Evolutionary conservation across 2,329 filamentous ascomycete genomes (phyloP), one percentile per base, ranked within the genome.

Genomic region (Colletotrichum limetticola): DNA sequence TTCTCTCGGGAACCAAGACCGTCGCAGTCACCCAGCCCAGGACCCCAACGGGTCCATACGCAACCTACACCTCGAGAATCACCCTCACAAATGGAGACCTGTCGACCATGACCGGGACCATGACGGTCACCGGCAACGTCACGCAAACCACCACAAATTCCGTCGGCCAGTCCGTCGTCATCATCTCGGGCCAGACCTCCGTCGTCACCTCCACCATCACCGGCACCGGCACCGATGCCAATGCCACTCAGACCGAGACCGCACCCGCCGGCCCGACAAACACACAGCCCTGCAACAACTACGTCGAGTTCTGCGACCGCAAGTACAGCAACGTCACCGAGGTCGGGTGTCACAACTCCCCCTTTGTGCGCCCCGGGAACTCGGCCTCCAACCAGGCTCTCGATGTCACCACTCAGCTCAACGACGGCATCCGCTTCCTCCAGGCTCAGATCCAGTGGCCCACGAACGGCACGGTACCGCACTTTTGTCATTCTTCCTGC

Each of bases 401-500:
- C 57, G 82, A 86, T 24, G 93, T 97, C 61, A 87, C 85, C 14
- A 85, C 88, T 42, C 95, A 97, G 83, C 86, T 97, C 74, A 89
- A 97, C 79, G 94, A 97, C 78, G 94, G 94, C 35, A 84, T 93
- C 49, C 90, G 91, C 28, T 88, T 92, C 75, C 80, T 92, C 37
- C 90, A 92, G 78, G 90, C 83, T 3, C 90, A 92, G 80, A 91
- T 92, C 66, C 90, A 91, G 73, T 91, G 85, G 81, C 86, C 88
- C 1, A 76, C 75, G 26, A 86, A 88, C 76, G 83, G 81, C 49
- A 85, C 84, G 1, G 83, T 80, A 30, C 89, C 89, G 58, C 93
- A 94, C 82, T 94, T 97, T 78, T 98, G 95, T 82, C 95, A 98
- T 81, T 94, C 93, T 1, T 91, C 89, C 58, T 98, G 95, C 83